Percentiles rank a stretch among this genome's conserved stretches.
Evolutionary conservation across 768 basidiomycete species (phyloP).

Genomic region (Tubosaeta sp.): DNA sequence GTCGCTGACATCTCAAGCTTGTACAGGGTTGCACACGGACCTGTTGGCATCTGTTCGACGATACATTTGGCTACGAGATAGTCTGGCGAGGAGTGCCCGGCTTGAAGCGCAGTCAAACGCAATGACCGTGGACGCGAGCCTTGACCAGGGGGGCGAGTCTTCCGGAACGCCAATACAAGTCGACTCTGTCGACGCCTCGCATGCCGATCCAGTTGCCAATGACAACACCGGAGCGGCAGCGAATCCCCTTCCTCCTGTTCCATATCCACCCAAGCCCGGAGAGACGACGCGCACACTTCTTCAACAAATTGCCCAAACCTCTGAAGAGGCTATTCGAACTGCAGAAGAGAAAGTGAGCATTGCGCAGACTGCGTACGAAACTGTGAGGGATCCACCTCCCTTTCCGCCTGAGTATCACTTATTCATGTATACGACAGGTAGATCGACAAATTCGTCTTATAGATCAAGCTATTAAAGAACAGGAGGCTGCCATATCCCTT

Average conservation of each 20-base stretch:
- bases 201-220: background rate
- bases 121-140: background rate
- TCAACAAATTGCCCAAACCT: conserved; percentile 51
- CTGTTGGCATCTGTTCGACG: conserved; percentile 43
- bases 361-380: conserved; percentile 64
- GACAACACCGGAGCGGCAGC: background rate
- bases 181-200: conserved; percentile 1
- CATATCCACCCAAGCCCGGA: conserved; percentile 20
- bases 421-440: conserved; percentile 41
- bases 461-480: conserved; percentile 67
- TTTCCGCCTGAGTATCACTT: background rate
- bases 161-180: conserved; percentile 4
- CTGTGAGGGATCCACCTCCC: conserved; percentile 40
- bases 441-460: conserved; percentile 76
- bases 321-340: conserved; percentile 56
- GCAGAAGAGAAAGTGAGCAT: conserved; percentile 78
- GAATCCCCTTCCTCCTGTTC: background rate
- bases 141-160: background rate
- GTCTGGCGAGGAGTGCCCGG: conserved; percentile 13
- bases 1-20: conserved; percentile 2
- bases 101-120: background rate
- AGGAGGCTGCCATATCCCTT: conserved; percentile 51
- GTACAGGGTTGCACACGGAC: conserved; percentile 36
- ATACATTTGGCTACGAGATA: conserved; percentile 42
- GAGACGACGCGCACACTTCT: conserved; percentile 48